phyloP scores from a whole-genome alignment of 148 eudicot species.

The Persicaria maculosa region DNA sequence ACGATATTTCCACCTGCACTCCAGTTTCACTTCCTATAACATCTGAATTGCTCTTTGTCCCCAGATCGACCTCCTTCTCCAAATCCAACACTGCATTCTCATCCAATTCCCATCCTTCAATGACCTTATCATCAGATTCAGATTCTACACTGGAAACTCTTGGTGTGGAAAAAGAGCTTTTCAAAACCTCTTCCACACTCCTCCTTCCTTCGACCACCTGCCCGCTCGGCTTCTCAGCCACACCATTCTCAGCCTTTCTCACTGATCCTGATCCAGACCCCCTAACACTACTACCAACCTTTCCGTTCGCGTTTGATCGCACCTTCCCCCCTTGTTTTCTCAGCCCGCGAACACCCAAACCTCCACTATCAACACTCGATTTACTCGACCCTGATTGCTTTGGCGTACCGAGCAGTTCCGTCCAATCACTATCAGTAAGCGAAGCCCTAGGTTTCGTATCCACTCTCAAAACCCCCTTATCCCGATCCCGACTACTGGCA shows the following conservation, averaged over 20 bases:
- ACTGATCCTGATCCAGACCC: conserved; percentile 26
- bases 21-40: conserved; percentile 15
- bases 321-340: conserved; percentile 35
- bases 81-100: conserved; percentile 13
- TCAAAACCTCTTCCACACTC: conserved; percentile 23
- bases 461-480: conserved; percentile 25
- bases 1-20: conserved; percentile 10
- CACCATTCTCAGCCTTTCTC: conserved; percentile 30
- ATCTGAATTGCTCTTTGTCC: conserved; percentile 15
- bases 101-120: conserved; percentile 29
- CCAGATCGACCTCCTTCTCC: conserved; percentile 17
- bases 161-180: conserved; percentile 13
- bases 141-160: conserved; percentile 28
- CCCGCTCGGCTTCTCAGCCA: conserved; percentile 21
- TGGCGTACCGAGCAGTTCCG: conserved; percentile 67
- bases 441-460: conserved; percentile 26
- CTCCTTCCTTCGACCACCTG: conserved; percentile 21
- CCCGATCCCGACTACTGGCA: conserved; percentile 15
- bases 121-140: conserved; percentile 23
- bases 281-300: conserved; percentile 26
- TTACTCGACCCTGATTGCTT: conserved; percentile 23
- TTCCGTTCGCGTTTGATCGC: conserved; percentile 24
- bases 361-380: conserved; percentile 24
- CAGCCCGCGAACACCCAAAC: conserved; percentile 22
- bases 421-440: conserved; percentile 82